A percentile compares a stretch with the other conserved stretches of the same genome.
phyloP scores from a whole-genome alignment of 495 filamentous ascomycete species.

The Xanthoparmelia taractica region DNA sequence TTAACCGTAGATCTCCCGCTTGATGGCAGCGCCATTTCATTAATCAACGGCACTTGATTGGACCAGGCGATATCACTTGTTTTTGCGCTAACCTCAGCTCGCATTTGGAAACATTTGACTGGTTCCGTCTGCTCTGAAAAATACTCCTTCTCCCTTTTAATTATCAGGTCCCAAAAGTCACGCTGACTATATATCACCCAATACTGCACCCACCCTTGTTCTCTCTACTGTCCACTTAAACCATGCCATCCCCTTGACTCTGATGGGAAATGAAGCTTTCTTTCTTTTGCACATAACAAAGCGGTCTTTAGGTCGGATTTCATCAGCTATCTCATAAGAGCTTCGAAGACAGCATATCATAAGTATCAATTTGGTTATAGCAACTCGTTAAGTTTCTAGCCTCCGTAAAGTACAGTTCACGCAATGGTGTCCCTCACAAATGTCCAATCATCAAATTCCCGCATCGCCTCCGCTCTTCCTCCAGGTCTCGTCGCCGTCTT shows the following conservation, averaged over 20 bases:
- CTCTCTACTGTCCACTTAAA: not conserved
- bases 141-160: not conserved
- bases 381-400: not conserved
- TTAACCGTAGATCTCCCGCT: not conserved
- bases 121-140: not conserved
- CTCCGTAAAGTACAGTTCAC: too few species aligned
- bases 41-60: too few species aligned
- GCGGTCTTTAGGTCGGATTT: not conserved
- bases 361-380: too few species aligned
- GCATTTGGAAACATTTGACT: not conserved
- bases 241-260: not conserved
- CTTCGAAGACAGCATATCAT: not conserved
- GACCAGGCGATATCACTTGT: not conserved
- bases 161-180: not conserved
- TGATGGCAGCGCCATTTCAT: too few species aligned
- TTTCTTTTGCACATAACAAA: not conserved
- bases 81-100: not conserved
- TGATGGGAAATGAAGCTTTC: not conserved
- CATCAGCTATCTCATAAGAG: not conserved
- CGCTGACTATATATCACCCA: not conserved
- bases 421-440: constrained; percentile 35
- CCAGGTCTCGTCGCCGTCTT: constrained; percentile 37
- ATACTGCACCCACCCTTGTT: too few species aligned
- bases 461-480: constrained; percentile 34
- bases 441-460: constrained; percentile 34